Base-by-base conservation (phyloP, 164 flowering plant genomes). In the Akebia trifoliata region DNA sequence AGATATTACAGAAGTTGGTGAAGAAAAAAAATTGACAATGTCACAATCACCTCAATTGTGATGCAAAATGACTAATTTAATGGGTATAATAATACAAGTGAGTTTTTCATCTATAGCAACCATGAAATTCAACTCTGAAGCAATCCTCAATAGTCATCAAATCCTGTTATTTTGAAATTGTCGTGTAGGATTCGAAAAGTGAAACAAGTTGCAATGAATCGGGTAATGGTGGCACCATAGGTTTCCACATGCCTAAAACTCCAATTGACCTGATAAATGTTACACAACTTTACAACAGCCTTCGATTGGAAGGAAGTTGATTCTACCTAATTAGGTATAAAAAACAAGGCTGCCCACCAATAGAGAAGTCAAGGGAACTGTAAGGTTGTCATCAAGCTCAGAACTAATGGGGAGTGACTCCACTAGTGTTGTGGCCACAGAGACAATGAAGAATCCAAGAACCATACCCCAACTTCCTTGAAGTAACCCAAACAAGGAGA, bases 371-470 rank as follows among this genome's bases (percentile, higher is more conserved):
- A 90, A 49, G 18, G 97, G 79, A 63, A 90, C 90, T 1, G 95
- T 85, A 46, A 93, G 82, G 65, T 90, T 93, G 74, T 93, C 98
- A 66, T 93, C 97, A 54, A 93, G 78, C 56, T 75, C 77, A 32
- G 85, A 71, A 67, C 97, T 85, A 39, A 87, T 70, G 7, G 98
- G 96, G 20, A 85, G 94, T 9, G 97, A 93, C 61, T 93, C 98
- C 58, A 90, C 96, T 37, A 90, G 9, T 17, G 98, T 61, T 8
- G 91, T 43, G 18, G 73, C 82, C 48, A 86, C 55, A 54, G 97
- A 87, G 11, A 83, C 86, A 17, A 78, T 42, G 44, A 93, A 70
- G 68, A 85, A 84, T 21, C 94, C 78, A 0, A 76, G 56, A 47
- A 75, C 74, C 86, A 81, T 69, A 28, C 64, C 64, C 77, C 76